Evolutionary conservation across 2,329 filamentous ascomycete genomes (phyloP).

Genomic region (Plectosphaerella cucumerina): DNA sequence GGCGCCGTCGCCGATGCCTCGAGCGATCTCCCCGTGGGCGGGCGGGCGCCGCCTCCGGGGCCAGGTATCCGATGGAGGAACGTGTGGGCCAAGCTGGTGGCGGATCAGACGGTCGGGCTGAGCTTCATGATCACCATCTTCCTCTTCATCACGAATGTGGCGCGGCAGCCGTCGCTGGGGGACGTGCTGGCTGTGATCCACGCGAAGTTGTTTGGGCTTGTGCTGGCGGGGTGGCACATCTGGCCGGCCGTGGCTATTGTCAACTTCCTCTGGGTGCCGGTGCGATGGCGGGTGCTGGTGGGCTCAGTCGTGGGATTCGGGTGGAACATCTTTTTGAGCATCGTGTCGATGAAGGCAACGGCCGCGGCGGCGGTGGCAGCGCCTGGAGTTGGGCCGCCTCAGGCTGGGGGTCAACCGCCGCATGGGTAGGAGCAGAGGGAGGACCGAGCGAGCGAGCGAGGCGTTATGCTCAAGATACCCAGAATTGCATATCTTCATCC

Average conservation of each 20-base stretch:
- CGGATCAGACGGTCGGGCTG: constrained; percentile 27
- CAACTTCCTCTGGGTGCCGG: constrained; percentile 29
- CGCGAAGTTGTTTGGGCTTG: constrained; percentile 19
- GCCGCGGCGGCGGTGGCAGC: no score
- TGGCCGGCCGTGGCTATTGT: constrained; percentile 28
- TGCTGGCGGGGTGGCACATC: constrained; percentile 28
- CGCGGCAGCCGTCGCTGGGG: constrained; percentile 18
- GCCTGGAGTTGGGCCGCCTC: no score
- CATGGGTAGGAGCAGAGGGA: no score
- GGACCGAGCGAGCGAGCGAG: no score
- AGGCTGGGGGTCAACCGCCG: no score
- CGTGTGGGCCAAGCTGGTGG: constrained; percentile 24
- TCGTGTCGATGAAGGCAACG: constrained; percentile 19
- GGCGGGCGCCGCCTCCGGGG: constrained; percentile 11
- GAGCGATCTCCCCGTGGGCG: not conserved
- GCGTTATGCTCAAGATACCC: no score
- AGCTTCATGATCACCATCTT: constrained; percentile 24
- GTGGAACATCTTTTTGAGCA: constrained; percentile 30
- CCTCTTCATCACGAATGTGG: constrained; percentile 27
- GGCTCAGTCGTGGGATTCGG: constrained; percentile 27
- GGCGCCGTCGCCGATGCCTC: not conserved
- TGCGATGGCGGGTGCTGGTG: constrained; percentile 26
- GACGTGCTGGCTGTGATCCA: constrained; percentile 19
- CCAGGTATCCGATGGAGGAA: constrained; percentile 26
- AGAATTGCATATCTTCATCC: no score